Evolutionary conservation across 2,329 filamentous ascomycete species (phyloP).

Genomic region (Stachybotrys elegans): DNA sequence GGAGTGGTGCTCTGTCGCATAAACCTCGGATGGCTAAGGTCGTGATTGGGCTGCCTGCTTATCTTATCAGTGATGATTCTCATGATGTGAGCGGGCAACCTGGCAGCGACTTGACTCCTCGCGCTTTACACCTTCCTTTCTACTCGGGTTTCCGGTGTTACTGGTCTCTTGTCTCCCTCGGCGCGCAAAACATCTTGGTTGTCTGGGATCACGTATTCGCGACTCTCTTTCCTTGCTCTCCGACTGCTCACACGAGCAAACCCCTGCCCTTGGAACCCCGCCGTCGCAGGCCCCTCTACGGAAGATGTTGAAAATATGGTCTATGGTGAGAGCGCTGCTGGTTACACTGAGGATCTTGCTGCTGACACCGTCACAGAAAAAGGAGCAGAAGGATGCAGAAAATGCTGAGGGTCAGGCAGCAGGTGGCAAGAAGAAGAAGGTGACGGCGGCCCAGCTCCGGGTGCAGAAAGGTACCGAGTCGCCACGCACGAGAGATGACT

Average conservation of each 20-base stretch:
- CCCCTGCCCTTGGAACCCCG: neutral
- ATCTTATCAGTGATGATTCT: neutral
- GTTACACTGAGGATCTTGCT: neutral
- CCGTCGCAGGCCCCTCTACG: conserved; percentile 8
- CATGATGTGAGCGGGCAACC: neutral
- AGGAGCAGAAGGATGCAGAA: conserved; percentile 93
- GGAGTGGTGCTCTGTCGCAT: too few relatives aligned
- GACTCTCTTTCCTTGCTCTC: too few relatives aligned
- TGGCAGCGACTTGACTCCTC: conserved; percentile 1
- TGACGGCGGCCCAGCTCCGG: conserved; percentile 89
- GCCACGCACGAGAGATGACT: too few relatives aligned
- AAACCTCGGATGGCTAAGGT: neutral
- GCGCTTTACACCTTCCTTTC: too few relatives aligned
- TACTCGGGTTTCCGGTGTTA: too few relatives aligned
- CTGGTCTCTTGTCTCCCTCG: too few relatives aligned
- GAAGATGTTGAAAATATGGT: conserved; percentile 99
- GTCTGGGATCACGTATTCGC: too few relatives aligned
- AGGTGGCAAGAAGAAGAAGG: conserved; percentile 93
- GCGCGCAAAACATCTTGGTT: too few relatives aligned
- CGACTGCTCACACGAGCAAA: too few relatives aligned
- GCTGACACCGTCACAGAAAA: conserved; percentile 58
- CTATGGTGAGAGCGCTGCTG: conserved; percentile 63
- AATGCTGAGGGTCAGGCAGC: conserved; percentile 67
- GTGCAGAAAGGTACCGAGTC: conserved; percentile 80
- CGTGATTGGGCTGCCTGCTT: neutral